Conservation (phyloP, 805 yeast species). For the Pachysolen tannophilus region DNA sequence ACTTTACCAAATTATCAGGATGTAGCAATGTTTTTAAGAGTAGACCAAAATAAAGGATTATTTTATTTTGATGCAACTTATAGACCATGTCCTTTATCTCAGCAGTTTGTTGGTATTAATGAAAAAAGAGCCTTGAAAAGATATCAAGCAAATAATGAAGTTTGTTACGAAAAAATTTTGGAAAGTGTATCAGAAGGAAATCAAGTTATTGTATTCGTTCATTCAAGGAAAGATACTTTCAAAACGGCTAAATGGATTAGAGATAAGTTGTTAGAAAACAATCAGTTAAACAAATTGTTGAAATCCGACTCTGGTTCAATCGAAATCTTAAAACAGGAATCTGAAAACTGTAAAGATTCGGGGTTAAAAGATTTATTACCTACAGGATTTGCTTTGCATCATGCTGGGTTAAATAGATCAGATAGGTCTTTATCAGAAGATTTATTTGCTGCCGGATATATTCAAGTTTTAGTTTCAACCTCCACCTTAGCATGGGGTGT, state of each 20-base stretch:
- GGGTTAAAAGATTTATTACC: conserved; percentile 54
- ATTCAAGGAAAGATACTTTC: conserved; percentile 85
- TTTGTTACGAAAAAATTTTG: conserved; percentile 67
- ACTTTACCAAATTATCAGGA: conserved; percentile 85
- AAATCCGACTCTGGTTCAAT: conserved; percentile 47
- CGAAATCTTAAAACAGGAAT: conserved; percentile 59
- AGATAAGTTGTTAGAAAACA: conserved; percentile 51
- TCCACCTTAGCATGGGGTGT: conserved; percentile 98
- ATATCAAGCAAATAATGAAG: conserved; percentile 79
- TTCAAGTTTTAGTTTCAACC: conserved; percentile 80
- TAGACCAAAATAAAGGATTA: conserved; percentile 48
- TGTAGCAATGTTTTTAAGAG: conserved; percentile 76
- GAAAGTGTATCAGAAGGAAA: conserved; percentile 57
- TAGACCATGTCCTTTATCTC: conserved; percentile 90
- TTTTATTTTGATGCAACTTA: conserved; percentile 78
- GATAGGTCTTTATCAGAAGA: conserved; percentile 81
- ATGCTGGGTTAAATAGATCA: conserved; percentile 72
- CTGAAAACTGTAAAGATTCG: conserved; percentile 44
- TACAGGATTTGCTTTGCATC: conserved; percentile 81
- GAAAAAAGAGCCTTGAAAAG: conserved; percentile 75
- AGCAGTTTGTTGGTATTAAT: conserved; percentile 81
- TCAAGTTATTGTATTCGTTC: conserved; percentile 87
- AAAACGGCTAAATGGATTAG: conserved; percentile 73
- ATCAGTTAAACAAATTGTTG: conserved; percentile 32
- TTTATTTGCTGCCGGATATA: conserved; percentile 77